These are phyloP conservation scores for Verticillium alfalfae DNA, from an alignment of 2,329 filamentous ascomycete species.

Conservation along the genomic window DNA sequence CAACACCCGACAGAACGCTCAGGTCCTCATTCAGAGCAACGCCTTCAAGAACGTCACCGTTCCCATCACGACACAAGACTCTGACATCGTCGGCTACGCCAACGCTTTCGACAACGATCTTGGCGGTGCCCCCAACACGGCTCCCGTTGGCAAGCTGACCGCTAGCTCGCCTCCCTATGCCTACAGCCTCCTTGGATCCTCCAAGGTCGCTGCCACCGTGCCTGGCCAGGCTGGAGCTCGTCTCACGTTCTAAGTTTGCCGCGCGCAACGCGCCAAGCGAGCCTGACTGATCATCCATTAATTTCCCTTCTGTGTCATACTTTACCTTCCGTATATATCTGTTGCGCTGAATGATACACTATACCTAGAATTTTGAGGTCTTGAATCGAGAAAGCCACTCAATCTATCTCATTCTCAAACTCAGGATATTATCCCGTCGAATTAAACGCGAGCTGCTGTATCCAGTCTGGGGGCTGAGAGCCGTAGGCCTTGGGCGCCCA, in stretches of 20 bases:
- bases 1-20: constrained; percentile 46
- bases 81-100: constrained; percentile 32
- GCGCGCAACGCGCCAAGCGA: neutral
- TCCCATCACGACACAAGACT: constrained; percentile 33
- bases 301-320: neutral
- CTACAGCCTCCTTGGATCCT: constrained; percentile 36
- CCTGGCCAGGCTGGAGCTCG: neutral
- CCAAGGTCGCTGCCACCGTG: constrained; percentile 29
- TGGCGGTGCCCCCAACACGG: constrained; percentile 38
- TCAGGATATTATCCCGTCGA: neutral
- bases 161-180: constrained; percentile 47
- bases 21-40: constrained; percentile 48
- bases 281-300: neutral
- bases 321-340: neutral
- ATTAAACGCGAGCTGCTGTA: no score
- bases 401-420: neutral
- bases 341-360: neutral
- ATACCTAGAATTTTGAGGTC: neutral
- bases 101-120: constrained; percentile 29
- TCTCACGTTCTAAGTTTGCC: neutral
- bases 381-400: neutral
- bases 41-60: constrained; percentile 18
- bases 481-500: no score
- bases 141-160: constrained; percentile 40
- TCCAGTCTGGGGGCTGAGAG: no score